Evolutionary conservation across 768 basidiomycete species (phyloP).

Genomic region (Russula sp.): DNA sequence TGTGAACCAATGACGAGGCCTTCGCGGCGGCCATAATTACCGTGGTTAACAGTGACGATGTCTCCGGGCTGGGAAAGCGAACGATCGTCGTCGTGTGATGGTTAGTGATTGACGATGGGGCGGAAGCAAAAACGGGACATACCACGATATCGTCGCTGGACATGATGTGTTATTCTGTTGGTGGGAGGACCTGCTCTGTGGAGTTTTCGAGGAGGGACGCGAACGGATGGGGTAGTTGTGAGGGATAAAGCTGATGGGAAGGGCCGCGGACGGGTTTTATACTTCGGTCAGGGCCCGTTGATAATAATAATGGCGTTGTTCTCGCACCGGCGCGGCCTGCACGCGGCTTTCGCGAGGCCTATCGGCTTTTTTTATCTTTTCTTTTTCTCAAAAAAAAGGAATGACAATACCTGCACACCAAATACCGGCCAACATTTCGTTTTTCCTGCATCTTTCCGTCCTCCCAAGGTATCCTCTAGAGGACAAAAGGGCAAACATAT

Average conservation of each 20-base stretch:
- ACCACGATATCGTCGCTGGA: slow-evolving; percentile 7
- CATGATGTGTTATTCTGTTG: slow-evolving; percentile 1
- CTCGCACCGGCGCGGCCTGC: not conserved
- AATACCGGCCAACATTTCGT: not conserved
- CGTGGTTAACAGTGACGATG: slow-evolving; percentile 70
- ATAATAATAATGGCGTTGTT: slow-evolving; percentile 10
- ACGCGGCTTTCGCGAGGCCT: slow-evolving; percentile 19
- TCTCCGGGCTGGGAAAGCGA: slow-evolving; percentile 57
- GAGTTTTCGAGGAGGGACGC: not conserved
- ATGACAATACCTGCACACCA: not conserved
- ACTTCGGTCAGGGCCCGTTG: not conserved
- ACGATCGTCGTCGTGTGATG: not conserved
- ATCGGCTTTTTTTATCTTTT: not conserved
- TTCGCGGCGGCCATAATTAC: slow-evolving; percentile 57
- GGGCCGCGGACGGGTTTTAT: slow-evolving; percentile 14
- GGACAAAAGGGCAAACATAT: slow-evolving; percentile 4
- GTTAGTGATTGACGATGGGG: not conserved
- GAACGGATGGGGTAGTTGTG: not conserved
- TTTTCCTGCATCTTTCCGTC: not conserved
- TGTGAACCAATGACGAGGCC: slow-evolving; percentile 77
- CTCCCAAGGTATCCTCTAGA: not conserved
- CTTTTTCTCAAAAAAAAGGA: not conserved
- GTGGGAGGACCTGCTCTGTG: not conserved
- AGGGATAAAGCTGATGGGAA: not conserved
- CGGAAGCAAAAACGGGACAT: not conserved